A percentile compares a stretch with the other conserved stretches of the same genome.
phyloP scores from a whole-genome alignment of 768 basidiomycete species.

The Myochromella boudieri region DNA sequence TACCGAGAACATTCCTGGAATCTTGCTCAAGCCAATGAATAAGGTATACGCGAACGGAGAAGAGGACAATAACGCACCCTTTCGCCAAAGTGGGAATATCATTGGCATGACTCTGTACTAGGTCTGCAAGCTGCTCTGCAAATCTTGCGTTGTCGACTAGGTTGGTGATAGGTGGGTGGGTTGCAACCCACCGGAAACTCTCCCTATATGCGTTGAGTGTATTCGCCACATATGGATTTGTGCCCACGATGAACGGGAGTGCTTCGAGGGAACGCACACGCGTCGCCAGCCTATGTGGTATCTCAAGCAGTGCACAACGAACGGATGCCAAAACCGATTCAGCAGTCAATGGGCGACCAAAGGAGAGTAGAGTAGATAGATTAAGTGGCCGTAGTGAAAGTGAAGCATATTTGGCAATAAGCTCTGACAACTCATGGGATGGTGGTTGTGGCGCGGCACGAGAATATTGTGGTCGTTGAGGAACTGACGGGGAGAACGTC shows the following conservation, averaged over 20 bases:
- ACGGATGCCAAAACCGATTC: slow-evolving; percentile 76
- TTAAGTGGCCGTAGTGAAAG: slow-evolving; percentile 62
- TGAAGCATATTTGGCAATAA: slow-evolving; percentile 63
- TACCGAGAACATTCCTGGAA: slow-evolving; percentile 87
- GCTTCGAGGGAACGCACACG: slow-evolving; percentile 73
- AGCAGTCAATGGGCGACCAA: slow-evolving; percentile 69
- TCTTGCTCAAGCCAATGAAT: slow-evolving; percentile 33
- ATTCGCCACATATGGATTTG: slow-evolving; percentile 81
- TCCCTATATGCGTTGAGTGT: slow-evolving; percentile 66
- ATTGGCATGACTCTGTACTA: slow-evolving; percentile 79
- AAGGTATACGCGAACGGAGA: not conserved
- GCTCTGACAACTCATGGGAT: slow-evolving; percentile 51
- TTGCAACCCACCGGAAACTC: slow-evolving; percentile 70
- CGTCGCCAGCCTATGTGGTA: slow-evolving; percentile 74
- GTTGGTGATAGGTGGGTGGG: slow-evolving; percentile 61
- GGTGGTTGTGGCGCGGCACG: slow-evolving; percentile 48
- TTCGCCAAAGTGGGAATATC: slow-evolving; percentile 92
- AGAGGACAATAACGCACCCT: slow-evolving; percentile 47
- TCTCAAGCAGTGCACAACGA: slow-evolving; percentile 69
- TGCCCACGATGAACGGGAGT: slow-evolving; percentile 86
- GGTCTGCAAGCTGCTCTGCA: slow-evolving; percentile 60
- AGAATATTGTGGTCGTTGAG: slow-evolving; percentile 18
- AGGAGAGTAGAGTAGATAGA: slow-evolving; percentile 71
- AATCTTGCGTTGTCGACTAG: slow-evolving; percentile 72
- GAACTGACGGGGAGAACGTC: slow-evolving; percentile 4